A percentile compares a stretch with the other conserved stretches of the same genome.
Evolutionary conservation across 345 rosid genomes (phyloP).

Genomic region (Heritiera fomes): DNA sequence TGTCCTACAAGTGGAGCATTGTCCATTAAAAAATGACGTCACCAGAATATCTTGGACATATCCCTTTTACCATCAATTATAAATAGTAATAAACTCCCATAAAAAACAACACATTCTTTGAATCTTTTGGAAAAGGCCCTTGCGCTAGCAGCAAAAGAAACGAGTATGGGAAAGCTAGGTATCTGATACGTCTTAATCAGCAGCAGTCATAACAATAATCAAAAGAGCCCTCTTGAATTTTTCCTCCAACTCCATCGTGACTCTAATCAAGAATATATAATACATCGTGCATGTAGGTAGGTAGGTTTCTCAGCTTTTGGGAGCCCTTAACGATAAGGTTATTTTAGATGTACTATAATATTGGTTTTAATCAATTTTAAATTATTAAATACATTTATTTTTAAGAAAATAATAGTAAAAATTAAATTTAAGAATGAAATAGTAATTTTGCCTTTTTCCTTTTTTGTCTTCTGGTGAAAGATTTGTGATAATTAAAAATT

Average conservation of each 20-base stretch:
- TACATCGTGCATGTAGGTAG: slow-evolving; percentile 6
- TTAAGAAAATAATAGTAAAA: too few species aligned
- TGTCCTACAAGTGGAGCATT: background rate
- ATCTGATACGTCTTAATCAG: background rate
- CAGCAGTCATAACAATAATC: background rate
- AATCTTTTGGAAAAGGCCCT: background rate
- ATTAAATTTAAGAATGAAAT: too few species aligned
- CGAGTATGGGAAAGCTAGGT: background rate
- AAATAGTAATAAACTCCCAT: background rate
- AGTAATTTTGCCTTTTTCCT: too few species aligned
- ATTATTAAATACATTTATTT: too few species aligned
- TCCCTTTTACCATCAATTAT: background rate
- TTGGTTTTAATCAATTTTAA: too few species aligned
- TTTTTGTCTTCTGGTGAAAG: too few species aligned
- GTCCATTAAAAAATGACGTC: slow-evolving; percentile 9
- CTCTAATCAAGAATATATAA: background rate
- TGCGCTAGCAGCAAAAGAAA: too few species aligned
- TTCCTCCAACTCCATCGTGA: background rate
- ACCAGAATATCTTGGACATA: background rate
- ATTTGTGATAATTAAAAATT: too few species aligned
- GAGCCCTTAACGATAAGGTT: background rate
- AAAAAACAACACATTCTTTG: background rate
- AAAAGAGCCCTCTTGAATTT: background rate
- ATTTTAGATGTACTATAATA: too few species aligned
- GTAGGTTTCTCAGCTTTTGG: slow-evolving; percentile 5